Base-by-base conservation (phyloP, 805 yeast genomes). In the Wickerhamiella kazuoi region DNA sequence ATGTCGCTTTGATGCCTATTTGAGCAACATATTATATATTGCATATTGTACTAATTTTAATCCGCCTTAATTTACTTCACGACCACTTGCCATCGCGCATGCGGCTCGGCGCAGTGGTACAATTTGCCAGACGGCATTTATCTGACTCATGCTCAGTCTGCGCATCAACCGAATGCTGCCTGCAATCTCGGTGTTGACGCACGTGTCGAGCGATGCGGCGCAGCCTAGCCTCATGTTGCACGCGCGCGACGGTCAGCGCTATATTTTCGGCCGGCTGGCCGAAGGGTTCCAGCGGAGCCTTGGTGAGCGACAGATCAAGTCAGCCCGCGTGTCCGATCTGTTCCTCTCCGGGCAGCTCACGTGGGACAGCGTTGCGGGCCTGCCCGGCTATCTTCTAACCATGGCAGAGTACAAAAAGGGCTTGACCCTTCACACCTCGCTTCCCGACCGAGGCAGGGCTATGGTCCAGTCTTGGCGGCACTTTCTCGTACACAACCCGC, bases 321-420 rank as follows among this genome's bases (percentile, higher is more conserved):
- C 79, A 13, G 65, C 76, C 2, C 76, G 71, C 44, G 56, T 82
- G 24, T 65, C 69, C 36, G 71, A 74, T 29, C 61, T 87, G 3
- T 86, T 81, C 50, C 51, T 90, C 3, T 75, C 94, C 0, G 98
- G 98, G 2, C 62, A 62, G n/a, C 44, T 80, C 9, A 57, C 68
- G 39, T 87, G 95, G 95, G 55, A 68, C 4, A 67, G 76, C n/a
- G 60, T 83, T 2, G 82, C 93, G n/a, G 98, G 98, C 0, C 57
- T 87, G 5, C 96, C 97, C 0, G 98, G 98, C 0, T 60, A 82
- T 50, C 71, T 87, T 36, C 60, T 87, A 37, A 82, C 96, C 0
- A 64, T 79, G 13, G 74, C 81, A 41, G 95, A 82, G 48, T 84
- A 83, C 2, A 36, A 40, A 35, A 48, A 21, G 15, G 21, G 31